These are phyloP conservation scores for Irpex rosettiformis DNA, from an alignment of 1,284 basidiomycete species.

Conservation along the genomic window DNA sequence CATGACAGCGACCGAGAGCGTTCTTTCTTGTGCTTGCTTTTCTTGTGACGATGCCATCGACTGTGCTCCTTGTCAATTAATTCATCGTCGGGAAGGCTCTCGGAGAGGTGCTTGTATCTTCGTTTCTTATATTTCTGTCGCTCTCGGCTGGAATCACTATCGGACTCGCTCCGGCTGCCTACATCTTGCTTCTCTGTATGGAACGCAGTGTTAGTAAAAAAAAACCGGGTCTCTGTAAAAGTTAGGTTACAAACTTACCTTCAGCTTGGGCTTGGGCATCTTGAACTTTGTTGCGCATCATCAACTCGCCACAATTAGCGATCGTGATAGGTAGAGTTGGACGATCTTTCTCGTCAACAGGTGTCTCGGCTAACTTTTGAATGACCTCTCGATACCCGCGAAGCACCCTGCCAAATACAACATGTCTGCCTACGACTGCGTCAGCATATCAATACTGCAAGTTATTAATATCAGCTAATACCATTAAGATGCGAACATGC, in stretches of 20 bases:
- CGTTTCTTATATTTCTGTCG: constrained; percentile 31
- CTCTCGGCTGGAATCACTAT: constrained; percentile 17
- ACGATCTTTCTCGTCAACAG: constrained; percentile 66
- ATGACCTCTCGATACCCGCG: constrained; percentile 61
- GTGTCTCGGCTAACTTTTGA: constrained; percentile 48
- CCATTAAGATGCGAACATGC: constrained; percentile 72
- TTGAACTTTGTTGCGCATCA: constrained; percentile 49
- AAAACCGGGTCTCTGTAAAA: too few species aligned
- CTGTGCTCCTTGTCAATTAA: constrained; percentile 26
- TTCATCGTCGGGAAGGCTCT: constrained; percentile 13
- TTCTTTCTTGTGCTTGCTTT: constrained; percentile 22
- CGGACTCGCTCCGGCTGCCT: neutral
- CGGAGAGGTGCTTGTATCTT: constrained; percentile 16
- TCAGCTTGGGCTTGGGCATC: constrained; percentile 17
- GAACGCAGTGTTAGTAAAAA: too few species aligned
- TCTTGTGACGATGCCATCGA: constrained; percentile 23
- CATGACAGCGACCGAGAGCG: constrained; percentile 18
- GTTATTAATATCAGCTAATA: constrained; percentile 15
- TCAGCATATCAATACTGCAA: neutral
- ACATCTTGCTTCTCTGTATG: neutral
- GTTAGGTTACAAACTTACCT: constrained; percentile 1
- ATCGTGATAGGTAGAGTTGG: constrained; percentile 75
- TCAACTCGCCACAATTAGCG: constrained; percentile 81
- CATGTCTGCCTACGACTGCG: constrained; percentile 58
- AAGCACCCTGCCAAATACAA: constrained; percentile 71